Evolutionary conservation across 176 grass and related monocot species (phyloP).

Genomic region (Cymbopogon citratus): DNA sequence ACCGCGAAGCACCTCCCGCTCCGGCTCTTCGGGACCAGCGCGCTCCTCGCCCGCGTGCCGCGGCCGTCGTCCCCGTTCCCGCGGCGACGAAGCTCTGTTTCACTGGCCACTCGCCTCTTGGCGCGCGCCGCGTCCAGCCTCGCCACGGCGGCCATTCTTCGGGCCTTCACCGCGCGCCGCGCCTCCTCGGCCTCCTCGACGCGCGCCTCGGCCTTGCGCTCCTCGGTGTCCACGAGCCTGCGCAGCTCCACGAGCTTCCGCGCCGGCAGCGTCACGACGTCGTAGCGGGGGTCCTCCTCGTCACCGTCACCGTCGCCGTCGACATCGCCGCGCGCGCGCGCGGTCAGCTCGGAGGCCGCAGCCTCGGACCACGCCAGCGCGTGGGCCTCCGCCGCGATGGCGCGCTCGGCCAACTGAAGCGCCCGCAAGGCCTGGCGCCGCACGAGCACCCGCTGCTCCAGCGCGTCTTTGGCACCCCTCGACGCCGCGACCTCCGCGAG

Average conservation of each 20-base stretch:
- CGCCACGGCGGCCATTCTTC: slow-evolving; percentile 25
- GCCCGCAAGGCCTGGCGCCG: slow-evolving; percentile 27
- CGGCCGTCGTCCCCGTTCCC: neutral
- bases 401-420: slow-evolving; percentile 31
- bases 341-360: neutral
- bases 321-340: neutral
- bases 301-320: neutral
- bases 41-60: neutral
- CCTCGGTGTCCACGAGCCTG: slow-evolving; percentile 13
- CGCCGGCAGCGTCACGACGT: slow-evolving; percentile 31
- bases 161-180: slow-evolving; percentile 22
- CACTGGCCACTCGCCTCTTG: neutral
- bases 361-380: slow-evolving; percentile 29
- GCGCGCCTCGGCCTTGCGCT: slow-evolving; percentile 16
- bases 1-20: neutral
- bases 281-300: neutral
- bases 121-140: slow-evolving; percentile 22
- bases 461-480: slow-evolving; percentile 5
- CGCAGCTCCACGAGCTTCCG: slow-evolving; percentile 25
- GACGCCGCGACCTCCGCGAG: slow-evolving; percentile 19
- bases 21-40: neutral
- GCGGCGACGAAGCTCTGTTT: neutral
- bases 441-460: slow-evolving; percentile 27
- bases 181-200: slow-evolving; percentile 21
- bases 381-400: slow-evolving; percentile 30